Conservation (phyloP, 2,329 filamentous ascomycete genomes). For the Fusarium subglutinans region DNA sequence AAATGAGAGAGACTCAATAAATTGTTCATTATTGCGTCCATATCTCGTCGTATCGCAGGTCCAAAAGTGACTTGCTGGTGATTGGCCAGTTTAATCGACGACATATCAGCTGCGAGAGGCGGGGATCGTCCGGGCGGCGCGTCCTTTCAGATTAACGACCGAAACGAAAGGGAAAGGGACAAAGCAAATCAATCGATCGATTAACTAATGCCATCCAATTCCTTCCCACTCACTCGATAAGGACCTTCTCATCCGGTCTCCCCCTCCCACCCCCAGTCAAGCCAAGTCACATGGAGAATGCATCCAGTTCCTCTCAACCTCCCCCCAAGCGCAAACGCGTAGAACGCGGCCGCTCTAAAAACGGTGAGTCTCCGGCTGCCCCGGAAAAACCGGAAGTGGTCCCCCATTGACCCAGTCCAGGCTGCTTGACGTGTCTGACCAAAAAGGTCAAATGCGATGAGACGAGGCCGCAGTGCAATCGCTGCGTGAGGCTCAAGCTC, state of each 20-base stretch:
- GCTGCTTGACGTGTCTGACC: not conserved
- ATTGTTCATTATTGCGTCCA: not conserved
- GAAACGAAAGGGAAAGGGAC: not conserved
- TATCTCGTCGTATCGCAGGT: not conserved
- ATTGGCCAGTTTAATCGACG: conserved; percentile 17
- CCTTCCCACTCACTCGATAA: not conserved
- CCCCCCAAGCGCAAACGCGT: conserved; percentile 5
- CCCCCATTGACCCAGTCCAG: not conserved
- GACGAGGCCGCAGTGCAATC: not conserved
- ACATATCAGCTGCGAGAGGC: not conserved
- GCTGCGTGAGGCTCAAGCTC: not conserved
- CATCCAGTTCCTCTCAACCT: not conserved
- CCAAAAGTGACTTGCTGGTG: not conserved
- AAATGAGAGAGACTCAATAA: not conserved
- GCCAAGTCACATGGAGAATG: not conserved
- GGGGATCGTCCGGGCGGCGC: not conserved
- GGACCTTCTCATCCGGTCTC: not conserved
- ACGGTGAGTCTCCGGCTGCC: not conserved
- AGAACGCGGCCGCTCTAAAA: conserved; percentile 18
- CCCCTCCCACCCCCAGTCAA: not conserved
- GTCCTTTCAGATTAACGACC: not conserved
- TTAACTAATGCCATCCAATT: not conserved
- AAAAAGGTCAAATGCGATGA: conserved; percentile 20
- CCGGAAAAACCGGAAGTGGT: not conserved
- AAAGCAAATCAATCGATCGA: not conserved